These are phyloP conservation scores for Penicillium desertorum DNA, from an alignment of 495 filamentous ascomycete species.

Conservation along the genomic window DNA sequence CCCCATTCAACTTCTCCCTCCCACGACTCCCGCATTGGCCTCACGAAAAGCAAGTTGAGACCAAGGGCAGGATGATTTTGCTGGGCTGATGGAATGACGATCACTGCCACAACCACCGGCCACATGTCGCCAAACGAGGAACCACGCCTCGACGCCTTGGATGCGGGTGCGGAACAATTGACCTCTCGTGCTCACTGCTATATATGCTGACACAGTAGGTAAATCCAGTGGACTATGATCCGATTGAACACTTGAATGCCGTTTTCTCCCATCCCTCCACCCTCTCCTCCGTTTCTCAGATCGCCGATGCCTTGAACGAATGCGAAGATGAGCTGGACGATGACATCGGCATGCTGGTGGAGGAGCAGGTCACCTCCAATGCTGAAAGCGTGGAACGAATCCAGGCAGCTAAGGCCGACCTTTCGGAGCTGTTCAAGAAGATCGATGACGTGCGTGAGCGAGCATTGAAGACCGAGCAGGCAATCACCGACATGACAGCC, in stretches of 20 bases:
- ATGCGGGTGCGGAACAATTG: slow-evolving; percentile 39
- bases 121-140: slow-evolving; percentile 44
- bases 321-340: slow-evolving; percentile 83
- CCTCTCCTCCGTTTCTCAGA: slow-evolving; percentile 71
- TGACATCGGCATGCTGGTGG: slow-evolving; percentile 75
- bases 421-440: slow-evolving; percentile 87
- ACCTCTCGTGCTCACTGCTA: slow-evolving; percentile 1
- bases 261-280: slow-evolving; percentile 92
- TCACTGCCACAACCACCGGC: slow-evolving; percentile 36
- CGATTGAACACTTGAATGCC: slow-evolving; percentile 87
- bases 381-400: slow-evolving; percentile 86
- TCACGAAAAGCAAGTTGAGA: slow-evolving; percentile 24
- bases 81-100: slow-evolving; percentile 45
- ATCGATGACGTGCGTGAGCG: slow-evolving; percentile 91
- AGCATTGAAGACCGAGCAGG: slow-evolving; percentile 86
- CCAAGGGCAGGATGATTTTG: slow-evolving; percentile 34
- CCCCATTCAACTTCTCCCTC: slow-evolving; percentile 8
- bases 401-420: slow-evolving; percentile 82
- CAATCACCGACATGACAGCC: slow-evolving; percentile 98
- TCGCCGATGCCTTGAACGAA: slow-evolving; percentile 66
- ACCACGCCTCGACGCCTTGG: slow-evolving; percentile 40
- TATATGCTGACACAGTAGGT: slow-evolving; percentile 24
- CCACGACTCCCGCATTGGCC: slow-evolving; percentile 18
- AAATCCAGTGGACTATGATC: slow-evolving; percentile 81
- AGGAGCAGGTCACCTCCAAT: slow-evolving; percentile 80